Evolutionary conservation across 2,329 filamentous ascomycete species (phyloP), one percentile per base, ranked within the genome.

Genomic region (Colletotrichum eleusines): DNA sequence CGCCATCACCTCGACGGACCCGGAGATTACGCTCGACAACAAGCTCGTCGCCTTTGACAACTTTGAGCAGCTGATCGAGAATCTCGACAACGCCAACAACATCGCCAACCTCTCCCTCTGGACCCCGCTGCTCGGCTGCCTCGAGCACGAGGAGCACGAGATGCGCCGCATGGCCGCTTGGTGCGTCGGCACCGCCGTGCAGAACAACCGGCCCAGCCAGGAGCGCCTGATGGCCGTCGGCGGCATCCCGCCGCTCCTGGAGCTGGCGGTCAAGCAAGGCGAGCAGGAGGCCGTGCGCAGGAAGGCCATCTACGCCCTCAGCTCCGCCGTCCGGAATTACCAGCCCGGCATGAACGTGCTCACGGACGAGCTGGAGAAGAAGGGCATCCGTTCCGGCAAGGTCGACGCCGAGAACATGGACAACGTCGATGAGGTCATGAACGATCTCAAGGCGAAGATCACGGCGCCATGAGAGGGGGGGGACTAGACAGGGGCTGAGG

Each of bases 61-160:
- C 83, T 92, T 98, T 73, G 95, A 97, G 84, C 94, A 97, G 81
- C 86, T 97, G 70, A 92, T 98, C 76, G 94, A 98, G 84, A 90
- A 89, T 73, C 90, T 98, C 76, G 96, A 99, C 86, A 99, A 99
- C 80, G 95, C 96, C 69, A 99, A 98, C 85, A 97, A 98, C 82
- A 88, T 99, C 75, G 90, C 90, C 74, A 88, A 88, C 35, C 84
- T 98, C 26, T 87, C 88, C 8, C 86, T 98, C 40, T 99, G 96
- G 96, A 87, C 88, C 14, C 94, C 94, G 12, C 85, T 99, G 48
- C 84, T 98, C 14, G 82, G 86, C 11, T 89, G 92, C 73, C 85
- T 99, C 18, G 84, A 86, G 60, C 87, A 91, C 76, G 85, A 88
- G 14, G 91, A 96, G 77, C 79, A 86, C 7, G 92, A 96, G 73